A percentile compares a stretch with the other conserved stretches of the same genome.
These are phyloP conservation scores for Venturia asperata DNA, from an alignment of 2,329 filamentous ascomycete species.

Conservation along the genomic window DNA sequence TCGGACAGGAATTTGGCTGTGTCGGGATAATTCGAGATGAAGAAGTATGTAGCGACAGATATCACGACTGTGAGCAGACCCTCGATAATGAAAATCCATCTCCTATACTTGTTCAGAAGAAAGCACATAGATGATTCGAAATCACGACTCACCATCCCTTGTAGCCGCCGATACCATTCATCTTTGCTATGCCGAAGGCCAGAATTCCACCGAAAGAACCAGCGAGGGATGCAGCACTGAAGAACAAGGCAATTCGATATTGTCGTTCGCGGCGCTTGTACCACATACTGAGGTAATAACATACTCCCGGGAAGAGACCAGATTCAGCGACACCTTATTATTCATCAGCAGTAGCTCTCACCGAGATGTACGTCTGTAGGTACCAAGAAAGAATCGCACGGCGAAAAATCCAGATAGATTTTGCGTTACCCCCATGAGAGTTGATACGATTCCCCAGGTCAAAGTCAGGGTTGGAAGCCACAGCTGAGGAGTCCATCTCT, in stretches of 20 bases:
- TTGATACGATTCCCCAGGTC: slow-evolving; percentile 17
- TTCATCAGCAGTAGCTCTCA: neutral
- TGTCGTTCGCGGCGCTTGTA: slow-evolving; percentile 16
- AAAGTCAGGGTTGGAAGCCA: slow-evolving; percentile 52
- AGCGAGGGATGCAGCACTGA: slow-evolving; percentile 15
- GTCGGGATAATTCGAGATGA: slow-evolving; percentile 46
- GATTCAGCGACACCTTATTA: slow-evolving; percentile 16
- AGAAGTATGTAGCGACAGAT: slow-evolving; percentile 16
- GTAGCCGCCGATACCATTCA: slow-evolving; percentile 24
- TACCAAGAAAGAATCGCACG: slow-evolving; percentile 17
- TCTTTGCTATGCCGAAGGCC: slow-evolving; percentile 23
- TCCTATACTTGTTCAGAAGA: neutral
- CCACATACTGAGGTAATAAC: slow-evolving; percentile 24
- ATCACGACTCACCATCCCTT: neutral
- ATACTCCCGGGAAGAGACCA: slow-evolving; percentile 25
- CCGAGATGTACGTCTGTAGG: no score
- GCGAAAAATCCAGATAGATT: slow-evolving; percentile 19
- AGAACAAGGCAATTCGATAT: slow-evolving; percentile 18
- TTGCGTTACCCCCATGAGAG: slow-evolving; percentile 19
- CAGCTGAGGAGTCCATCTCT: slow-evolving; percentile 52
- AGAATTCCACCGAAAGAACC: slow-evolving; percentile 19
- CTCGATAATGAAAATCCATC: slow-evolving; percentile 22
- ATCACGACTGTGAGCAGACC: slow-evolving; percentile 20
- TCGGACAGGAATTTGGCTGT: slow-evolving; percentile 52
- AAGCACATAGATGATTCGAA: neutral